These are phyloP conservation scores for Ogataea methylovora DNA, from an alignment of 805 yeast species.

Conservation along the genomic window DNA sequence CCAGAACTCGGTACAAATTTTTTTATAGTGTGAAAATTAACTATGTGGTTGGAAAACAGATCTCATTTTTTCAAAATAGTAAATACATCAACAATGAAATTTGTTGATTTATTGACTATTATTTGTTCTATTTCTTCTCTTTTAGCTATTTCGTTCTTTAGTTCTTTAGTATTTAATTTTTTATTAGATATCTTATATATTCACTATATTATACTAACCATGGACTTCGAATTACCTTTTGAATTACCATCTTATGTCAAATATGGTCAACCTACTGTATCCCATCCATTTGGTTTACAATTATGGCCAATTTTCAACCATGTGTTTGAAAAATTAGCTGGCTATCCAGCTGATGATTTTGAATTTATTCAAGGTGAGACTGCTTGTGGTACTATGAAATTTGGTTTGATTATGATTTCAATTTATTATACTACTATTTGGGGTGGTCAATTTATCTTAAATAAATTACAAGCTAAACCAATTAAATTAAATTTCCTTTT, in stretches of 20 bases:
- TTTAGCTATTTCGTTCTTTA: no score
- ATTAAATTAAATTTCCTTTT: slow-evolving; percentile 68
- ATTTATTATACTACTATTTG: slow-evolving; percentile 76
- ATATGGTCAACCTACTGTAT: slow-evolving; percentile 19
- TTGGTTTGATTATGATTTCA: slow-evolving; percentile 43
- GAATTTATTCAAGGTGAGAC: slow-evolving; percentile 58
- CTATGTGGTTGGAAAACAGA: no score
- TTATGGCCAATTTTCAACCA: slow-evolving; percentile 63
- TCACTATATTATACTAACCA: no score
- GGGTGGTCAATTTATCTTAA: slow-evolving; percentile 70
- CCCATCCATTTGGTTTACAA: slow-evolving; percentile 45
- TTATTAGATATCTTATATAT: no score
- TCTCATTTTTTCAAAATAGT: no score
- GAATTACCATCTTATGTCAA: slow-evolving; percentile 18
- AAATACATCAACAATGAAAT: no score
- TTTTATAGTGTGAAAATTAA: no score
- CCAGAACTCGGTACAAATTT: no score
- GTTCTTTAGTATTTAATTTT: no score
- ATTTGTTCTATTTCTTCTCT: no score
- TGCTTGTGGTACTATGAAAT: slow-evolving; percentile 57
- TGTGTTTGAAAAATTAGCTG: slow-evolving; percentile 35
- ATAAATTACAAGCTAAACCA: slow-evolving; percentile 45
- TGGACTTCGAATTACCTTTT: no score
- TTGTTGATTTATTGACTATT: no score
- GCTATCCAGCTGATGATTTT: slow-evolving; percentile 61